Conservation (phyloP, 768 basidiomycete genomes). For the Psilocybe azurescens region DNA sequence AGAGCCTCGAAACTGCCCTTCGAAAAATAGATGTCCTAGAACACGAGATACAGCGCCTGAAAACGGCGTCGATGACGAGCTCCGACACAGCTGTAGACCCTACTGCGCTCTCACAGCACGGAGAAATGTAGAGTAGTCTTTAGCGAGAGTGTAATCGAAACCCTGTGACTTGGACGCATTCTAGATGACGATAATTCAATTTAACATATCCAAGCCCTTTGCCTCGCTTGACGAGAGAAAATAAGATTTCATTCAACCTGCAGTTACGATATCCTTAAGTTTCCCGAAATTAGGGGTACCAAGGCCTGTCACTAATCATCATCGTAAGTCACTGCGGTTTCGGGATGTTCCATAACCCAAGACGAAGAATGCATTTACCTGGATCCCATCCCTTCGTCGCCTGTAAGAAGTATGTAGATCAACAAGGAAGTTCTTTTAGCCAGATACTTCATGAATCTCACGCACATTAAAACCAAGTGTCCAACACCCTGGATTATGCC, state of each 20-base stretch:
- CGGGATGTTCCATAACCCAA: not conserved
- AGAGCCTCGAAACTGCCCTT: not conserved
- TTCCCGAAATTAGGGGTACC: conserved; percentile 60
- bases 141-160: no score
- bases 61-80: not conserved
- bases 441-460: conserved; percentile 24
- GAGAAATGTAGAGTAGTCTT: no score
- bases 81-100: not conserved
- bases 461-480: conserved; percentile 69
- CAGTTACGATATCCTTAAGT: conserved; percentile 42
- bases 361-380: conserved; percentile 36
- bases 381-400: conserved; percentile 67
- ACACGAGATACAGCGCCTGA: not conserved
- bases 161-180: no score
- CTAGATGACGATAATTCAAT: no score
- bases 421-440: conserved; percentile 2
- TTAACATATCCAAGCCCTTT: no score
- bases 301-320: conserved; percentile 53
- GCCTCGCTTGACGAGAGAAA: no score
- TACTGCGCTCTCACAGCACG: not conserved
- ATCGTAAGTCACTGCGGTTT: no score
- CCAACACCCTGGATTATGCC: conserved; percentile 64
- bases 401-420: conserved; percentile 25
- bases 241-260: no score
- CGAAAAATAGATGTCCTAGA: not conserved